Base-by-base conservation (phyloP, 306 rosid genomes). In the Heteromeles arbutifolia region DNA sequence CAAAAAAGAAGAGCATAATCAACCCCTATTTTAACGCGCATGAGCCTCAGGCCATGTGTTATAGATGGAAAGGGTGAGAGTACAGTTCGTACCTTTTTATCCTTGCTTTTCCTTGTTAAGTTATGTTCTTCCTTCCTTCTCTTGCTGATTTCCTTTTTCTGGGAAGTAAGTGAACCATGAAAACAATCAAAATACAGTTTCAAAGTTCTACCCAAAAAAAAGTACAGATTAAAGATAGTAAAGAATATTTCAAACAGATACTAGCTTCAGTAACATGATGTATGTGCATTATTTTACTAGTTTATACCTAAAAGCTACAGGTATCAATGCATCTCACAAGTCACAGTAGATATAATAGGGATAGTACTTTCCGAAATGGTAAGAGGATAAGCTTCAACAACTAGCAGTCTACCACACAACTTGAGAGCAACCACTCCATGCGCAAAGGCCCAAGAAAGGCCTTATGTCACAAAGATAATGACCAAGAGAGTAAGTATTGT, bases 71-170 rank as follows among this genome's bases (percentile, higher is more conserved):
- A 6, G 31, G 29, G 22, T 15, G 26, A 37, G 58, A 13, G 6
- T 73, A 59, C 13, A 65, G 67, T 26, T 59, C 63, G 19, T 84
- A 95, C 99, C 99, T 88, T 95, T 78, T 92, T 95, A 85, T 89
- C 99, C 87, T 87, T 95, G 80, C 79, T 90, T 83, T 90, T 95
- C 82, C 97, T 84, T 11, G 92, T 43, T 44, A 89, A 77, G 81
- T 86, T 93, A 70, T 86, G 97, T 21, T 89, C 97, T 72, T 95
- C 97, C 90, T 95, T 95, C 88, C 99, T 86, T 84, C 97, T 91
- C 89, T 90, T 95, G 96, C 96, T 95, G 83, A 88, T 90, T 80
- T 90, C 96, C 81, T 95, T 95, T 90, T 92, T 95, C 99, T 95
- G 90, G 67, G 72, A 84, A 52, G 32, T 45, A 66, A 70, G 78